Conservation (phyloP, 2,329 filamentous ascomycete species). For the Colletotrichum sp. region DNA sequence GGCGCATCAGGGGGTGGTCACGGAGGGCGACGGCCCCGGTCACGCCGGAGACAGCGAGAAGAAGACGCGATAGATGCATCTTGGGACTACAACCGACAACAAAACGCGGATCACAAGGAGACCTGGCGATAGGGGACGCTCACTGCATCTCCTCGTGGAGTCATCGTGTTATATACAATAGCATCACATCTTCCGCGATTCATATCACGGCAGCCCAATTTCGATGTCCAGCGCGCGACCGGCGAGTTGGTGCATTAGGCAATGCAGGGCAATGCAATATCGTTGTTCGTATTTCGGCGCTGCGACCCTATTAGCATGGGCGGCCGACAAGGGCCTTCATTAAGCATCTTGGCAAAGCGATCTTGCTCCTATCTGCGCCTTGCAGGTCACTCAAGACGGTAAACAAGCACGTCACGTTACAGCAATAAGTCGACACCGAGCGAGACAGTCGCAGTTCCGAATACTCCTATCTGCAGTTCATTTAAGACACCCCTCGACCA, state of each 20-base stretch:
- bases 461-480: background rate
- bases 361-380: background rate
- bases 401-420: background rate
- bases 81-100: background rate
- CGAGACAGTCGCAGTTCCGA: background rate
- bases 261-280: background rate
- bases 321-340: background rate
- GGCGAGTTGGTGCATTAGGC: background rate
- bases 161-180: background rate
- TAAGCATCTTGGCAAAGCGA: background rate
- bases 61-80: background rate
- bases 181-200: background rate
- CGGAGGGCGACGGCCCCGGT: background rate
- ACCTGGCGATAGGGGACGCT: background rate
- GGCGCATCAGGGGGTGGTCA: background rate
- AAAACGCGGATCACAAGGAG: background rate
- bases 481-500: background rate
- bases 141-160: background rate
- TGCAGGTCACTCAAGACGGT: background rate
- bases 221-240: background rate
- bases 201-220: background rate
- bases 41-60: slow-evolving; percentile 1
- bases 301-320: background rate
- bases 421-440: background rate
- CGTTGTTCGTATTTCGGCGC: slow-evolving; percentile 6